Conservation (phyloP, 345 rosid species). For the Crucihimalaya himalaica region DNA sequence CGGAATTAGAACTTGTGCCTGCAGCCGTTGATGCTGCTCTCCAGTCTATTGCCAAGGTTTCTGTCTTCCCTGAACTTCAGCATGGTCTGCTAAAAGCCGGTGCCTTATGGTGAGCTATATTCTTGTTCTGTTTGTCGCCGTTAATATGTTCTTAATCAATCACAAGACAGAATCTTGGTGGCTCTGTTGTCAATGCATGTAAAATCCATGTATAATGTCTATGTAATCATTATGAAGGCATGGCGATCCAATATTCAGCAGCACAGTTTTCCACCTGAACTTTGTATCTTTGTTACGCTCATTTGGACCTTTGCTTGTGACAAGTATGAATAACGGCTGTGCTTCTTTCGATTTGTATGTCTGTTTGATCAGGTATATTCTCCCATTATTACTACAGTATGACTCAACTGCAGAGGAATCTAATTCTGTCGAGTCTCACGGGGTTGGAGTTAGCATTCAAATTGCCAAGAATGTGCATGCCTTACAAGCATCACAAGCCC, state of each 20-base stretch:
- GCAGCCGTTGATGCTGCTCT: constrained; percentile 95
- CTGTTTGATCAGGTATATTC: constrained; percentile 72
- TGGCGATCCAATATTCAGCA: not conserved
- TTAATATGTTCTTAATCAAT: constrained; percentile 2
- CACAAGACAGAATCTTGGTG: constrained; percentile 6
- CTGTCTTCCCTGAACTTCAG: constrained; percentile 84
- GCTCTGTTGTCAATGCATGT: constrained; percentile 12
- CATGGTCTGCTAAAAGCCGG: constrained; percentile 85
- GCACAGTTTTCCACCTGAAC: not conserved
- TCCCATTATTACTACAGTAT: constrained; percentile 92
- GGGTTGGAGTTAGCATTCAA: constrained; percentile 96
- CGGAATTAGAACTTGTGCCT: constrained; percentile 90
- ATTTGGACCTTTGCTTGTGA: constrained; percentile 9
- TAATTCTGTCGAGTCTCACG: constrained; percentile 71
- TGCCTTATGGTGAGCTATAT: constrained; percentile 73
- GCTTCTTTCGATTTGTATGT: constrained; percentile 15
- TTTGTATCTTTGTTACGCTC: constrained; percentile 5
- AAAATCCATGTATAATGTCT: not conserved
- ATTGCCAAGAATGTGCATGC: constrained; percentile 96
- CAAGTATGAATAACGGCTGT: constrained; percentile 11
- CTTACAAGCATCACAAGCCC: constrained; percentile 81
- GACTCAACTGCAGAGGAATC: constrained; percentile 98
- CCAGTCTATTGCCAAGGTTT: constrained; percentile 78
- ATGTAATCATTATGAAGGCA: constrained; percentile 1
- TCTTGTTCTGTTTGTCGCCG: not conserved